These are phyloP conservation scores for Moringa oleifera DNA, from an alignment of 345 rosid genomes.

Conservation along the genomic window DNA sequence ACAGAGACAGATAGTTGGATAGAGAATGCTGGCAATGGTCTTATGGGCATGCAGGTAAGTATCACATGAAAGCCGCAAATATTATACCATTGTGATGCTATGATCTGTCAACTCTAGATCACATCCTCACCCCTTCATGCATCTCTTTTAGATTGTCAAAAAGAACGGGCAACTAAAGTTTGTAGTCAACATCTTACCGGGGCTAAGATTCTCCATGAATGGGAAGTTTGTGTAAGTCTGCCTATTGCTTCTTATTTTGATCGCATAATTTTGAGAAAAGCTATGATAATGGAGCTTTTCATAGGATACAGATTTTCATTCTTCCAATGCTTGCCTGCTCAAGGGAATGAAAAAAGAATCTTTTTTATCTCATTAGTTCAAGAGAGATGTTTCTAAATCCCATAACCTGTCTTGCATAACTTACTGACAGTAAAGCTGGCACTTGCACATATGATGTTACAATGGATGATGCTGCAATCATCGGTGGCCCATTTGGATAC, in stretches of 20 bases:
- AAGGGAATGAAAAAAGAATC: no score
- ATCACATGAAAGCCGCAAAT: background rate
- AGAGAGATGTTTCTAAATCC: no score
- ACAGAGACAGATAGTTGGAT: conserved; percentile 91
- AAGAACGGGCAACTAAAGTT: conserved; percentile 63
- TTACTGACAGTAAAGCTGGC: conserved; percentile 44
- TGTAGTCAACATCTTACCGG: conserved; percentile 58
- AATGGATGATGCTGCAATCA: conserved; percentile 86
- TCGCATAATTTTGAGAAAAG: no score
- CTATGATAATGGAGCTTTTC: no score
- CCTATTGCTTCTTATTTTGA: background rate
- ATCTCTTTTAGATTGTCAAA: conserved; percentile 46
- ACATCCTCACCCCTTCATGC: background rate
- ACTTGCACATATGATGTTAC: conserved; percentile 35
- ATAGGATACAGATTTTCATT: no score
- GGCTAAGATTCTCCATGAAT: conserved; percentile 79
- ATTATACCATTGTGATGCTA: background rate
- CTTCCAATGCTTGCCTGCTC: no score
- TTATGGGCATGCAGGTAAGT: conserved; percentile 86
- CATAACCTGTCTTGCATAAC: no score
- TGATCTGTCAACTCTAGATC: conserved; percentile 4
- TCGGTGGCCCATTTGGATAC: conserved; percentile 70
- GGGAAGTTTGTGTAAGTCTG: conserved; percentile 62
- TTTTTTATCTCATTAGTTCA: no score
- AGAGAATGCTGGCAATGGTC: conserved; percentile 89